Conservation (phyloP, 2,329 filamentous ascomycete species). For the Colletotrichum acutatum region DNA sequence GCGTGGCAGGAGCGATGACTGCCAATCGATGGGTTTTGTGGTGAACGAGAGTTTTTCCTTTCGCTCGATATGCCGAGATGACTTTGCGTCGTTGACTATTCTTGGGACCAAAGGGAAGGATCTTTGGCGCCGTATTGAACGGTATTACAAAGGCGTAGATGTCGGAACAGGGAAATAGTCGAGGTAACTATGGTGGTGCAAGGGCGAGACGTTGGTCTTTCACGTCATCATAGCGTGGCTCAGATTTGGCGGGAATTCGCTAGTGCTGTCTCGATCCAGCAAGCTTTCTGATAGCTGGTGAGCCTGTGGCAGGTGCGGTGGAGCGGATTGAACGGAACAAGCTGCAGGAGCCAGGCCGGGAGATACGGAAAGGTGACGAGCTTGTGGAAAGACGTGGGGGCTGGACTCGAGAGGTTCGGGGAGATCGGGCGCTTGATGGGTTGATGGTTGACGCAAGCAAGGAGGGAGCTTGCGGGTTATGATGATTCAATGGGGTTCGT, state of each 20-base stretch:
- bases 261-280: constrained; percentile 12
- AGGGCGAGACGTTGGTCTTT: constrained; percentile 27
- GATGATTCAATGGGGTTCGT: constrained; percentile 14
- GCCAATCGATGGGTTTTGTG: not conserved
- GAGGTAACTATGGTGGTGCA: constrained; percentile 24
- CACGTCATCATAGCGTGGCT: constrained; percentile 36
- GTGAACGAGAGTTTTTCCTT: not conserved
- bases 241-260: constrained; percentile 13
- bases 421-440: constrained; percentile 1
- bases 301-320: not conserved
- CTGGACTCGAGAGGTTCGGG: constrained; percentile 4
- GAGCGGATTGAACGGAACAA: constrained; percentile 13
- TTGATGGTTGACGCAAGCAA: constrained; percentile 21
- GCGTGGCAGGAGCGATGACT: constrained; percentile 2
- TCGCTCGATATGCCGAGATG: constrained; percentile 12
- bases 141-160: constrained; percentile 20
- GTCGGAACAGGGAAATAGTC: constrained; percentile 26
- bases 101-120: constrained; percentile 12
- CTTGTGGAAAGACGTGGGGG: not conserved
- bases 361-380: not conserved
- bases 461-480: constrained; percentile 26
- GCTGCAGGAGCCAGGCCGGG: constrained; percentile 8
- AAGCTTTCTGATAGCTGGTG: constrained; percentile 2
- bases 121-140: constrained; percentile 4
- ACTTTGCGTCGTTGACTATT: constrained; percentile 7